Evolutionary conservation across 1,284 basidiomycete genomes (phyloP).

Genomic region (Ganoderma sp.): DNA sequence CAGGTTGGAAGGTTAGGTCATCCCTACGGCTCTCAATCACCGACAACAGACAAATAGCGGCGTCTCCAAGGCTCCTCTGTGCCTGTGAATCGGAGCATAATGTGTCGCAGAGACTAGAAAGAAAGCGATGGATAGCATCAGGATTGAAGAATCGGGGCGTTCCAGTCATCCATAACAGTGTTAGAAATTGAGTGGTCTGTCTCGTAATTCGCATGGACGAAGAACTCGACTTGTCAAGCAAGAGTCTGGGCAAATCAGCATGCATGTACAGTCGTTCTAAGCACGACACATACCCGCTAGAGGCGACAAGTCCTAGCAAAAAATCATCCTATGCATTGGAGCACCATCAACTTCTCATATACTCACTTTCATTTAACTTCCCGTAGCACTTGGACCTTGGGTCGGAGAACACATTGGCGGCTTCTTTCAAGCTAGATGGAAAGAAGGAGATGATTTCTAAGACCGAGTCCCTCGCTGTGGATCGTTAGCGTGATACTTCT

Average conservation of each 20-base stretch:
- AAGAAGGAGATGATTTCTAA: conserved; percentile 44
- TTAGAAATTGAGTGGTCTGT: conserved; percentile 41
- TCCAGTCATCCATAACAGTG: conserved; percentile 42
- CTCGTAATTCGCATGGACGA: conserved; percentile 3
- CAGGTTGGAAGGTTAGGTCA: conserved; percentile 2
- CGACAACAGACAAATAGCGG: conserved; percentile 42
- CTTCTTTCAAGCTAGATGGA: conserved; percentile 20
- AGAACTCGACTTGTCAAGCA: background rate
- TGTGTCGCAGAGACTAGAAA: conserved; percentile 28
- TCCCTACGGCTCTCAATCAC: conserved; percentile 28
- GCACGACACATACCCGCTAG: background rate
- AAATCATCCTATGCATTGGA: background rate
- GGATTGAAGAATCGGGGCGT: conserved; percentile 32
- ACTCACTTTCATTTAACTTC: background rate
- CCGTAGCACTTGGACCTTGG: conserved; percentile 20
- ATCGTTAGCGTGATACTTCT: background rate
- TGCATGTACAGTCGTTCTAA: background rate
- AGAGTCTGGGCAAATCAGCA: background rate
- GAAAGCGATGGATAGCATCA: conserved; percentile 36
- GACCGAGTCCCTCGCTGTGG: conserved; percentile 49
- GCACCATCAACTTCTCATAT: background rate
- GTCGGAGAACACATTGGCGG: conserved; percentile 23
- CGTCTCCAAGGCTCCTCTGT: conserved; percentile 35
- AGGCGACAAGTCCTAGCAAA: background rate
- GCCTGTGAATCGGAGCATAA: conserved; percentile 6